Base-by-base conservation (phyloP, 2,329 filamentous ascomycete genomes). In the Calycina herbarum region DNA sequence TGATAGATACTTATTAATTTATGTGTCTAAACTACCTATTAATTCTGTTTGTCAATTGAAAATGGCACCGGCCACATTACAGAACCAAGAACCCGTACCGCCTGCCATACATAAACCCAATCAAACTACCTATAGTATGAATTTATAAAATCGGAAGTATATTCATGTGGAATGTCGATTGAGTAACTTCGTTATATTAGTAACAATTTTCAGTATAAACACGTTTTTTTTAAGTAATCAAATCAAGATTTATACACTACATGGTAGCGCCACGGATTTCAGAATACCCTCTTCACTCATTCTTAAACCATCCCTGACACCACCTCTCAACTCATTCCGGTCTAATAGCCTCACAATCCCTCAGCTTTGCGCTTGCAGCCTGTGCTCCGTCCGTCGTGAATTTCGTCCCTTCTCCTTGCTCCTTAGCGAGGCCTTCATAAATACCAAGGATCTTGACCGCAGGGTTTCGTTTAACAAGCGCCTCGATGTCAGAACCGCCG, bases 291-390 rank as follows among this genome's bases (percentile, higher is more conserved):
- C 8, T 11, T 51, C n/a, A 51, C 45, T 51, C 45, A 27, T 51
- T 42, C 42, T 15, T 58, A 31, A 58, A 38, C 38, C 58, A 60
- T 20, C 10, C 38, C 10, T 29, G 17, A 38, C 33, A 40, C 58
- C 58, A 45, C 20, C 31, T 60, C 20, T 60, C 33, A 40, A 60
- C 24, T 38, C 58, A 60, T 29, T 40, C 58, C 5, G 33, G 33
- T 38, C 27, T 54, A 24, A 62, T 42, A 51, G 40, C 45, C 42
- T 62, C 27, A n/a, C 40, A 54, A 10, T 31, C 31, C 11, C 24
- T 38, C 42, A 62, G 24, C 38, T 24, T 60, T n/a, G 24, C 24
- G 20, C 58, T 60, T 8, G 58, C 58, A 10, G 33, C 38, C n/a
- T 42, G 33, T 13, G 35, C 38, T 60, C 24, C 8, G 24, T 60